A percentile compares a stretch with the other conserved stretches of the same genome.
Evolutionary conservation across 192 early-diverging fungal genomes (phyloP).

Genomic region (Chytriomyces hyalinus): DNA sequence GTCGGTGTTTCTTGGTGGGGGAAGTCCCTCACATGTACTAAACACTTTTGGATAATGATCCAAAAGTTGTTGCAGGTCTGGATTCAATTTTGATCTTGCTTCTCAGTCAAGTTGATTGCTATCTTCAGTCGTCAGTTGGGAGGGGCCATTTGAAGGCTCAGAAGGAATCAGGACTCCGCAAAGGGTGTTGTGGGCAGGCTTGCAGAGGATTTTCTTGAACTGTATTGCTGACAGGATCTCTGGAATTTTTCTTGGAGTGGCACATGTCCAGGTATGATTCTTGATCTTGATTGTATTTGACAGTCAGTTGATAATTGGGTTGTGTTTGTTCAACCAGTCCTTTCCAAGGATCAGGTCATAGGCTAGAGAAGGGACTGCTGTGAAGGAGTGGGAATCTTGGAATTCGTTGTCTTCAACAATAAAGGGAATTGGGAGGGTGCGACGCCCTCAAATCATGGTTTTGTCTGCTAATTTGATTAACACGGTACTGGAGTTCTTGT

Average conservation of each 20-base stretch:
- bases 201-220: neutral
- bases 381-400: neutral
- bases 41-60: too few relatives aligned
- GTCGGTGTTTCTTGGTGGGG: too few relatives aligned
- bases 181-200: too few relatives aligned
- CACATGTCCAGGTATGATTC: neutral
- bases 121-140: too few relatives aligned
- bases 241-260: neutral
- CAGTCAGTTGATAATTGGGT: neutral
- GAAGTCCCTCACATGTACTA: too few relatives aligned
- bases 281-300: neutral
- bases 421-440: neutral
- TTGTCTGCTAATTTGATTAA: neutral
- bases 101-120: too few relatives aligned
- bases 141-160: too few relatives aligned
- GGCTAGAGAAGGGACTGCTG: neutral
- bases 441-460: neutral
- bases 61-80: too few relatives aligned
- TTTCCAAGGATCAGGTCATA: slow-evolving; percentile 5
- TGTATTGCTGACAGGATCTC: slow-evolving; percentile 5
- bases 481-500: neutral
- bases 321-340: slow-evolving; percentile 6
- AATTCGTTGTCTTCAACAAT: neutral
- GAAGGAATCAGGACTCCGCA: too few relatives aligned
- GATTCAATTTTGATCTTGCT: too few relatives aligned